Evolutionary conservation across 2,329 filamentous ascomycete genomes (phyloP), one percentile per base, ranked within the genome.

Genomic region (Cryphonectria parasitica): DNA sequence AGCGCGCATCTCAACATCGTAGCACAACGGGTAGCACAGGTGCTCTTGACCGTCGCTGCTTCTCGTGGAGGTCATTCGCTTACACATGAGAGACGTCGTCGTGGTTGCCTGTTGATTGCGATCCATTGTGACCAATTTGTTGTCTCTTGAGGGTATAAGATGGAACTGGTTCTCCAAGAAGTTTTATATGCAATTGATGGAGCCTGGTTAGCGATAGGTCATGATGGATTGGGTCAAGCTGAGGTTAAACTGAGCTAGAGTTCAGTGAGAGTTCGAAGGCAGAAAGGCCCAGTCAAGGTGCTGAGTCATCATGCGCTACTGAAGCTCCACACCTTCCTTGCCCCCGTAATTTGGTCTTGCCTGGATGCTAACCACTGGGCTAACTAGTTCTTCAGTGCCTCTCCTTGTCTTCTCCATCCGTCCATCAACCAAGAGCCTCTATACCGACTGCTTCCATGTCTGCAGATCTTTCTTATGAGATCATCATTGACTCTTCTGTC

Each of bases 21-120:
- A 31, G 25, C 17, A 52, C 11, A 31, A 56, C n/a, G n/a, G 22
- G n/a, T 22, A 54, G 43, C 45, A 10, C 45, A 49, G 52, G n/a
- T 28, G n/a, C n/a, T 28, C 22, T 28, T 28, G 19, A 0, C 49
- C 49, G 22, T 49, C 8, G 17, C n/a, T 54, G 19, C n/a, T n/a
- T 54, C n/a, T 25, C 52, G 8, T 36, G 11, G 41, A 49, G 6
- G 22, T 1, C 1, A 22, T 25, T 25, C 17, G 69, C 72, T 69
- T 64, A 75, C 74, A 74, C 31, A 75, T 66, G 43, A 75, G 73
- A 63, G 72, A 75, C 34, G 74, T 62, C n/a, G 71, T 64, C 15
- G 71, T 64, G 5, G 67, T 69, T 19, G 69, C 61, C 41, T 70
- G 69, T 56, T 74, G 74, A 43, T 64, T 73, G 54, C 74, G 74